Evolutionary conservation across 73 alveolate genomes (phyloP).

Genomic region (Effrenium voratum): DNA sequence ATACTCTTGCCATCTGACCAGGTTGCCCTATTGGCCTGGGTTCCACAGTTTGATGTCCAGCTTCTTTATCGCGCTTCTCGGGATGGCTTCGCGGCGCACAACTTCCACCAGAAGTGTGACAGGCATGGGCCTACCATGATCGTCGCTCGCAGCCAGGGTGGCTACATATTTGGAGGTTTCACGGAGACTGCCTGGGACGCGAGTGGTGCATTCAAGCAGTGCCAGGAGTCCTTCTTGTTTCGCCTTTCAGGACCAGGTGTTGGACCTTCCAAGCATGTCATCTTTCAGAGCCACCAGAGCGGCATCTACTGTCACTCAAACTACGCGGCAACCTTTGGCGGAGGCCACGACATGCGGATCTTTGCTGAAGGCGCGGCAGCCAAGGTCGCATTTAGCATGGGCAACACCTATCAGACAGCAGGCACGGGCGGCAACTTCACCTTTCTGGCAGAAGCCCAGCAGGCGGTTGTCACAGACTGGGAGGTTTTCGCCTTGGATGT

Average conservation of each 20-base stretch:
- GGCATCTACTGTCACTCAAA: not conserved
- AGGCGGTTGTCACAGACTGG: not conserved
- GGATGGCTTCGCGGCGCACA: not conserved
- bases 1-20: not conserved
- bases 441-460: slow-evolving; percentile 1
- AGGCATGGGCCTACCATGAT: slow-evolving; percentile 38
- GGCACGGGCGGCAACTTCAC: slow-evolving; percentile 33
- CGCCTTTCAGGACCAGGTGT: not conserved
- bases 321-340: slow-evolving; percentile 60
- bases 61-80: slow-evolving; percentile 40
- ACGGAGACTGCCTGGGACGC: slow-evolving; percentile 19
- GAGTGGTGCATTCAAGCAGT: slow-evolving; percentile 18
- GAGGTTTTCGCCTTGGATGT: slow-evolving; percentile 22
- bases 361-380: not conserved
- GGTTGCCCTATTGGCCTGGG: not conserved
- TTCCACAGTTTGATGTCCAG: not conserved
- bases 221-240: slow-evolving; percentile 38
- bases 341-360: not conserved
- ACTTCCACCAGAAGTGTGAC: slow-evolving; percentile 33
- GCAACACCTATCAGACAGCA: not conserved
- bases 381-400: not conserved
- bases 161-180: slow-evolving; percentile 57
- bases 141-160: slow-evolving; percentile 20
- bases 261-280: not conserved
- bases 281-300: not conserved